Evolutionary conservation across 345 rosid genomes (phyloP).

Genomic region (Brassica rapa): DNA sequence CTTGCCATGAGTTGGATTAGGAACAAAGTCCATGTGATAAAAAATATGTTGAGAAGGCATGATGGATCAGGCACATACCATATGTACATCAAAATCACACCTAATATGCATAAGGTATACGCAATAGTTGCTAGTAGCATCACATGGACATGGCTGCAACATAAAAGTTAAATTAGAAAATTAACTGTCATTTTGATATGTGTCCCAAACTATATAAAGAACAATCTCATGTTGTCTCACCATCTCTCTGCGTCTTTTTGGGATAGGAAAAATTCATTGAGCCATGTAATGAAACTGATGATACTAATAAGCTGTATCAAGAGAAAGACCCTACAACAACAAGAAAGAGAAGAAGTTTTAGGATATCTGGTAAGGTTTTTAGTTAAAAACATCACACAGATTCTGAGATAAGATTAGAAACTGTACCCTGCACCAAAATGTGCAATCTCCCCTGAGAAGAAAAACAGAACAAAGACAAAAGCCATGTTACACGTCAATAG

Average conservation of each 20-base stretch:
- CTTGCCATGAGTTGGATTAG: constrained; percentile 95
- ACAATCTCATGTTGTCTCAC: constrained; percentile 43
- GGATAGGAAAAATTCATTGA: constrained; percentile 65
- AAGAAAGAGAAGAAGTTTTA: constrained; percentile 7
- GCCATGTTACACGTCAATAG: background rate
- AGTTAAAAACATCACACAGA: constrained; percentile 20
- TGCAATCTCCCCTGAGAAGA: constrained; percentile 77
- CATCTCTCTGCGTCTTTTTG: constrained; percentile 74
- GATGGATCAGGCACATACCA: constrained; percentile 95
- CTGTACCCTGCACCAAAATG: constrained; percentile 97
- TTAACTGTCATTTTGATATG: background rate
- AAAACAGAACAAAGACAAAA: constrained; percentile 10
- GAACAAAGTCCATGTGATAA: constrained; percentile 88
- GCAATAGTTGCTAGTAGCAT: constrained; percentile 67
- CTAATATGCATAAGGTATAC: constrained; percentile 71
- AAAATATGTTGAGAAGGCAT: constrained; percentile 88
- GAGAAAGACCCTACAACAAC: constrained; percentile 81
- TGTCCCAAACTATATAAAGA: background rate
- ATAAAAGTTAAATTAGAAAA: constrained; percentile 14
- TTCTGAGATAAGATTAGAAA: constrained; percentile 9
- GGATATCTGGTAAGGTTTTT: constrained; percentile 10
- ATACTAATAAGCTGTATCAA: constrained; percentile 86
- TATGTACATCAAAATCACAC: constrained; percentile 87
- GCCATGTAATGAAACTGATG: constrained; percentile 87
- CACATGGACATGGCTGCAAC: constrained; percentile 72